Evolutionary conservation across 2,329 filamentous ascomycete genomes (phyloP).

Genomic region (Ascochyta rabiei): DNA sequence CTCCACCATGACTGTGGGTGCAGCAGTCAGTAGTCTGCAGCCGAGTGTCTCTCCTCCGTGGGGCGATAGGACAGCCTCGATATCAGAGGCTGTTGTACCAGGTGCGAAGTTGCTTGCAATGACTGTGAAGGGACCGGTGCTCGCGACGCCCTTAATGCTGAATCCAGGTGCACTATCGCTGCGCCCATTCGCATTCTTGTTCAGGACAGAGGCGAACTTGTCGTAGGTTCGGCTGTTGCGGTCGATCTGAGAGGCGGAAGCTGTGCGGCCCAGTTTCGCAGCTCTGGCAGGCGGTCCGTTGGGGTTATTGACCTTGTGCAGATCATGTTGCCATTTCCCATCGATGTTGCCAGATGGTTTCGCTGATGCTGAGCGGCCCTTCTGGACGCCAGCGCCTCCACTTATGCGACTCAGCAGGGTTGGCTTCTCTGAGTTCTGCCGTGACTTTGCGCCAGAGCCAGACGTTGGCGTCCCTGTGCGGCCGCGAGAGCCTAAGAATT

Average conservation of each 20-base stretch:
- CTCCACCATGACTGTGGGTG: slow-evolving; percentile 77
- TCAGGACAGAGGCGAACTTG: slow-evolving; percentile 47
- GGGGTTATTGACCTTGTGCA: slow-evolving; percentile 59
- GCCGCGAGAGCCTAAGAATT: slow-evolving; percentile 65
- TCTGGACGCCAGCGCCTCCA: slow-evolving; percentile 70
- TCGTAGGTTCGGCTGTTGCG: slow-evolving; percentile 51
- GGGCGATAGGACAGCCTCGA: slow-evolving; percentile 80
- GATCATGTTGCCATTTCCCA: slow-evolving; percentile 74
- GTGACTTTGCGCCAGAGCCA: slow-evolving; percentile 52
- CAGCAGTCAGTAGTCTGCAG: slow-evolving; percentile 70
- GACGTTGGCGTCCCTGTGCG: slow-evolving; percentile 61
- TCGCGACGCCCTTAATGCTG: slow-evolving; percentile 69
- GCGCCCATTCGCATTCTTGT: slow-evolving; percentile 33
- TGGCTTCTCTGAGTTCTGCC: slow-evolving; percentile 56
- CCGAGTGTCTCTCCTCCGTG: slow-evolving; percentile 69
- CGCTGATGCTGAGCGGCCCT: slow-evolving; percentile 59
- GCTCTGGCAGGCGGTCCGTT: slow-evolving; percentile 42
- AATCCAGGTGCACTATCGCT: slow-evolving; percentile 55
- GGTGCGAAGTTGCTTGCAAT: slow-evolving; percentile 82
- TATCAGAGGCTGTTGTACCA: slow-evolving; percentile 81
- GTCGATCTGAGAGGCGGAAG: slow-evolving; percentile 49
- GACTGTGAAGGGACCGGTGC: slow-evolving; percentile 70
- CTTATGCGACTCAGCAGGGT: slow-evolving; percentile 73
- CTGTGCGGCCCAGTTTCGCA: slow-evolving; percentile 42
- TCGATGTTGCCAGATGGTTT: slow-evolving; percentile 63